Conservation (phyloP, 2,329 filamentous ascomycete species). For the Gaeumannomyces tritici region DNA sequence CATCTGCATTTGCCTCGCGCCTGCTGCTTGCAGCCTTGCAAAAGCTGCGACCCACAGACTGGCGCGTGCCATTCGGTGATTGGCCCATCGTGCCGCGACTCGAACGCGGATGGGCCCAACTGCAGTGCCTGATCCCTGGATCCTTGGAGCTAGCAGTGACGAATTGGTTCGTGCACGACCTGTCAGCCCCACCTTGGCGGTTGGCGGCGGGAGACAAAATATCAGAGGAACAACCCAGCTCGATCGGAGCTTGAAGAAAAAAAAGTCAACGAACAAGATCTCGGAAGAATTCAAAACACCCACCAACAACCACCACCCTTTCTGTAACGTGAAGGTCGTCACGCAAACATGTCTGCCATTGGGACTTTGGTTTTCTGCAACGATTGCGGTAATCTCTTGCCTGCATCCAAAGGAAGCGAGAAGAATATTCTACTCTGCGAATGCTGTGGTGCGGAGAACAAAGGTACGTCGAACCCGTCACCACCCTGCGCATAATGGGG, state of each 20-base stretch:
- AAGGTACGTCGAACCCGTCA: conserved; percentile 45
- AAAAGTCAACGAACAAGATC: neutral
- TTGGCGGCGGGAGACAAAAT: neutral
- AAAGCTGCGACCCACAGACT: neutral
- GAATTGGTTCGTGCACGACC: neutral
- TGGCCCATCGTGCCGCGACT: neutral
- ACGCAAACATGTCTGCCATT: conserved; percentile 66
- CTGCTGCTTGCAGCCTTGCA: neutral
- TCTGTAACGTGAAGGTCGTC: neutral
- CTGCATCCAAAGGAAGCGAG: conserved; percentile 65
- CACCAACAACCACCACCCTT: neutral
- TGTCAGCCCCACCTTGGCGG: neutral
- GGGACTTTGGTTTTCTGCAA: conserved; percentile 89
- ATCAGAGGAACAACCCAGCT: neutral
- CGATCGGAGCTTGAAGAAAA: neutral
- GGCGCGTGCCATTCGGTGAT: neutral
- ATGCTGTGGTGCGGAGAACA: conserved; percentile 76
- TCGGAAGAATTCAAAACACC: neutral
- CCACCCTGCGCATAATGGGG: neutral
- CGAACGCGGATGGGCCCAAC: neutral
- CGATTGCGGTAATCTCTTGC: conserved; percentile 84
- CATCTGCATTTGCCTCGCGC: neutral
- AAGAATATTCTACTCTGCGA: conserved; percentile 74
- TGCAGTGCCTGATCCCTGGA: neutral
- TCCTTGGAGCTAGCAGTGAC: neutral